Conservation (phyloP, 2,329 filamentous ascomycete species). For the Malbranchea zuffiana region DNA sequence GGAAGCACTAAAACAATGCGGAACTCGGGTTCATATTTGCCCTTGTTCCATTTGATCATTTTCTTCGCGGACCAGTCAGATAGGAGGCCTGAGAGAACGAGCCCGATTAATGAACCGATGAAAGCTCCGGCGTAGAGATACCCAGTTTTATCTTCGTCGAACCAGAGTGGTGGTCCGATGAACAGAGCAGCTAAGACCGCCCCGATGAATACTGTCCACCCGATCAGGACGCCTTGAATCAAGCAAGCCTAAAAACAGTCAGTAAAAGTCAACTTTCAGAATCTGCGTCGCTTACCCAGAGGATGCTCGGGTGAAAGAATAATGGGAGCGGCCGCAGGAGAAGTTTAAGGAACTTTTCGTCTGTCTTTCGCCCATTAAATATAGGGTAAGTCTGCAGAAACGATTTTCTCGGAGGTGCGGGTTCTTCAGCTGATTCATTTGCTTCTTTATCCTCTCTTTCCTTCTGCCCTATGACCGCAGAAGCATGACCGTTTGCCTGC, state of each 20-base stretch:
- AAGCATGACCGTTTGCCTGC: constrained; percentile 6
- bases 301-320: constrained; percentile 70
- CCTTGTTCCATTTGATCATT: constrained; percentile 63
- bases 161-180: constrained; percentile 69
- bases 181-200: constrained; percentile 75
- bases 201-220: constrained; percentile 90
- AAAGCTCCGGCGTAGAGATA: constrained; percentile 81
- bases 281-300: constrained; percentile 51
- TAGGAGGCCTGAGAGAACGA: constrained; percentile 60
- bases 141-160: constrained; percentile 69
- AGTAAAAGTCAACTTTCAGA: constrained; percentile 5
- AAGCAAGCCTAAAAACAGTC: constrained; percentile 43
- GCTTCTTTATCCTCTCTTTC: constrained; percentile 13
- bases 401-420: constrained; percentile 40
- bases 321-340: constrained; percentile 67
- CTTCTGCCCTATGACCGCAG: background rate
- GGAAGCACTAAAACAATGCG: constrained; percentile 72
- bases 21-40: constrained; percentile 86
- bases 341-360: constrained; percentile 59
- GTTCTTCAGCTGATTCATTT: background rate
- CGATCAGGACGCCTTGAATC: constrained; percentile 81
- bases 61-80: constrained; percentile 60
- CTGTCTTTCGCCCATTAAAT: constrained; percentile 73
- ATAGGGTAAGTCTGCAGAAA: constrained; percentile 52
- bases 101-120: constrained; percentile 67